A percentile compares a stretch with the other conserved stretches of the same genome.
Evolutionary conservation across 1,284 basidiomycete genomes (phyloP).

Genomic region (Ustilago esculenta): DNA sequence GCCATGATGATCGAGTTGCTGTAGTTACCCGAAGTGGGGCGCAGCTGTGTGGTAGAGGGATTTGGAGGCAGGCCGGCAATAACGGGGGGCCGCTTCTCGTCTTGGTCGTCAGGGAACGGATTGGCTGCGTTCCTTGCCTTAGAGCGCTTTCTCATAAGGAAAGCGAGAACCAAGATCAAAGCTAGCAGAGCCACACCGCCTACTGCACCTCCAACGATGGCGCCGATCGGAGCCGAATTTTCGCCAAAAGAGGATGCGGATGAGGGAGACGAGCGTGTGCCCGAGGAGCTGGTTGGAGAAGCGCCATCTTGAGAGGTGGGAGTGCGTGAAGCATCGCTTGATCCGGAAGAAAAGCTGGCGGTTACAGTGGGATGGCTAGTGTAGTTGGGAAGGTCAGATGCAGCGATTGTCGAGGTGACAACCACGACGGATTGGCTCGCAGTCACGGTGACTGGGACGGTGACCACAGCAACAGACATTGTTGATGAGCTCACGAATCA

Average conservation of each 20-base stretch:
- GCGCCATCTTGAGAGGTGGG: not conserved
- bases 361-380: constrained; percentile 6
- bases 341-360: not conserved
- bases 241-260: constrained; percentile 5
- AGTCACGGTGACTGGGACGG: constrained; percentile 21
- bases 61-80: constrained; percentile 35
- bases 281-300: not conserved
- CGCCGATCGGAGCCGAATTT: constrained; percentile 15
- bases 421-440: constrained; percentile 31
- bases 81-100: constrained; percentile 27
- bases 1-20: constrained; percentile 27
- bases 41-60: constrained; percentile 14
- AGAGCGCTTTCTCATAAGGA: constrained; percentile 12
- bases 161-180: constrained; percentile 12
- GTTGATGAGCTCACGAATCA: not conserved
- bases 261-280: constrained; percentile 6
- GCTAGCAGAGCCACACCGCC: constrained; percentile 24
- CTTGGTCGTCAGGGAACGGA: constrained; percentile 20
- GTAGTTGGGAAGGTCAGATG: constrained; percentile 13
- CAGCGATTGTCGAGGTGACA: constrained; percentile 28
- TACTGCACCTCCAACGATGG: constrained; percentile 28
- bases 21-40: constrained; percentile 22
- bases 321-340: not conserved
- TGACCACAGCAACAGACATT: constrained; percentile 25
- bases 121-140: constrained; percentile 20